These are phyloP conservation scores for Trichosanthes cucumerina DNA, from an alignment of 306 rosid species.

Conservation along the genomic window DNA sequence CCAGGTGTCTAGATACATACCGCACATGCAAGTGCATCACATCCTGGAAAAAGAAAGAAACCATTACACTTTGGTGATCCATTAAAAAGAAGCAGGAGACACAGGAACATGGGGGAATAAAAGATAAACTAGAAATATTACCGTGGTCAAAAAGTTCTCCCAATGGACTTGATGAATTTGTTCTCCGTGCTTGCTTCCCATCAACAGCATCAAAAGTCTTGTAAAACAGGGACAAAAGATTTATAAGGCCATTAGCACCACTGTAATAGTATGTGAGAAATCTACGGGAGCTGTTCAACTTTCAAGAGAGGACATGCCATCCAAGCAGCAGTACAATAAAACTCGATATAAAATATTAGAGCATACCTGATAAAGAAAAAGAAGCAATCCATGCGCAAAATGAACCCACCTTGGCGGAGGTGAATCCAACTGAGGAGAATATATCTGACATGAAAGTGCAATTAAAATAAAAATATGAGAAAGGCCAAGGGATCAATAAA, in stretches of 20 bases:
- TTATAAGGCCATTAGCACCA: background rate
- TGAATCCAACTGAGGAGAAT: conserved; percentile 78
- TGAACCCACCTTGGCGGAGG: conserved; percentile 98
- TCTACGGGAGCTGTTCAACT: background rate
- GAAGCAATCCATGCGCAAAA: conserved; percentile 85
- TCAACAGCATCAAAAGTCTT: conserved; percentile 98
- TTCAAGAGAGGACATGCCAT: background rate
- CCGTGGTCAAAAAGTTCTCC: conserved; percentile 99
- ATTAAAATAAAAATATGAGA: background rate
- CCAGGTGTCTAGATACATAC: conserved; percentile 31
- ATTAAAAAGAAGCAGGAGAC: background rate
- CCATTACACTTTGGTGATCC: background rate
- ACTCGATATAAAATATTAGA: background rate
- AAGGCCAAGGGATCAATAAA: background rate
- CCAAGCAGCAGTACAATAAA: background rate
- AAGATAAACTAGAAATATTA: conserved; percentile 19
- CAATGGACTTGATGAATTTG: conserved; percentile 89
- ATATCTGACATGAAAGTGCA: conserved; percentile 43
- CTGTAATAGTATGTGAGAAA: background rate
- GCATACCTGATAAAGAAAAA: conserved; percentile 86
- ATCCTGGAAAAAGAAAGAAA: conserved; percentile 55
- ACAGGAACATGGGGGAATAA: background rate
- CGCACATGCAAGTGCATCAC: conserved; percentile 99
- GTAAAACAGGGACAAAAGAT: conserved; percentile 8
- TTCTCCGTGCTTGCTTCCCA: conserved; percentile 98